Conservation (phyloP, 225 moss, liverwort and hornwort species). For the Pleurozium schreberi region DNA sequence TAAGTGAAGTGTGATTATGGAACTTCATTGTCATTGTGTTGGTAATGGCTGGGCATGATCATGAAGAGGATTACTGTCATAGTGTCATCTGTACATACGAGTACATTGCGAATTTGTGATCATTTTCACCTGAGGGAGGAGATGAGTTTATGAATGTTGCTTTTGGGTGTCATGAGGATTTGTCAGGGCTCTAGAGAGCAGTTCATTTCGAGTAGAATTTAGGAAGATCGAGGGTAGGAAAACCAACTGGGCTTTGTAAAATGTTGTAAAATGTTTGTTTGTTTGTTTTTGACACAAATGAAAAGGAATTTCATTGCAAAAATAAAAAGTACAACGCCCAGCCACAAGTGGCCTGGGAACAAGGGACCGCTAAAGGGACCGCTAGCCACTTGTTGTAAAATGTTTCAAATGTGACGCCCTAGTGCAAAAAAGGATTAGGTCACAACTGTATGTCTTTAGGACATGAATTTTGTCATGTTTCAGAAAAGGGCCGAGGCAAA, state of each 20-base stretch:
- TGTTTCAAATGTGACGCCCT: fast-evolving
- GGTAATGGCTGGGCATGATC: not conserved
- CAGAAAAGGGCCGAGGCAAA: too few relatives aligned
- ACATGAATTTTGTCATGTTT: not conserved
- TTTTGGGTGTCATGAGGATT: not conserved
- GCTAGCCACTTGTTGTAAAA: too few relatives aligned
- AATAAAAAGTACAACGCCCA: too few relatives aligned
- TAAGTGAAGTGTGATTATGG: not conserved
- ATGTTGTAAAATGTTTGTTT: too few relatives aligned
- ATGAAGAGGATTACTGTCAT: not conserved
- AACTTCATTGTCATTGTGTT: not conserved
- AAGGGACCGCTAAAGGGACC: too few relatives aligned
- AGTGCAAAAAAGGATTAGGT: not conserved
- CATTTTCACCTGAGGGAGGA: not conserved
- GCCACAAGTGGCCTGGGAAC: too few relatives aligned
- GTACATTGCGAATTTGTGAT: not conserved
- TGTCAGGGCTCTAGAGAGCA: not conserved
- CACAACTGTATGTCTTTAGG: not conserved
- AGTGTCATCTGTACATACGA: not conserved
- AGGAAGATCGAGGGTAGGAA: not conserved
- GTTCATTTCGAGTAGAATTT: too few relatives aligned
- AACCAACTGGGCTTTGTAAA: not conserved
- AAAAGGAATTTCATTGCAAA: too few relatives aligned
- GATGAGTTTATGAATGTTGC: not conserved
- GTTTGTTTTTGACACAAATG: too few relatives aligned